Evolutionary conservation across 2,329 filamentous ascomycete species (phyloP).

Genomic region (Zalaria obscura): DNA sequence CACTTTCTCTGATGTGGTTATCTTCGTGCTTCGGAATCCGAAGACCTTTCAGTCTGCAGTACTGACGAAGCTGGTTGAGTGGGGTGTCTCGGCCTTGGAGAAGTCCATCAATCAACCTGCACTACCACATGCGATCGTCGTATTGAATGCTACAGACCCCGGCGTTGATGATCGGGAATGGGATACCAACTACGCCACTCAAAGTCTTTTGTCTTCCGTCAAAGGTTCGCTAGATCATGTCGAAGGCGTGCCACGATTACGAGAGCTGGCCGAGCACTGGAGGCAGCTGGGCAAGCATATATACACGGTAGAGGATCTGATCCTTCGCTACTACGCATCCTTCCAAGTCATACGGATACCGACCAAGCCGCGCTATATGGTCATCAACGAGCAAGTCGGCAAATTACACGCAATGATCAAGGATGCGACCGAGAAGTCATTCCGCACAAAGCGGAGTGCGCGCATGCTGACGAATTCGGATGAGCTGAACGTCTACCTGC

Average conservation of each 20-base stretch:
- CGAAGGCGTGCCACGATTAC: constrained; percentile 18
- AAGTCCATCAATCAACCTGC: constrained; percentile 41
- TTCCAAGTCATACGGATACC: constrained; percentile 35
- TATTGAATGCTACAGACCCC: constrained; percentile 24
- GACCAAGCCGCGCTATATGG: constrained; percentile 26
- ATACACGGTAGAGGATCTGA: constrained; percentile 30
- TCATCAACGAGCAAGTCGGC: constrained; percentile 35
- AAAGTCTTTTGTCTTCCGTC: constrained; percentile 18
- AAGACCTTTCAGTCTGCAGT: constrained; percentile 21
- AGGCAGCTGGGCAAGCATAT: constrained; percentile 25
- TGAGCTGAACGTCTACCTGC: constrained; percentile 32
- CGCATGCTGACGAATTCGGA: constrained; percentile 34
- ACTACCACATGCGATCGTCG: constrained; percentile 40
- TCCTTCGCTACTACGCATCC: constrained; percentile 37
- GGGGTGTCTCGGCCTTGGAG: constrained; percentile 37
- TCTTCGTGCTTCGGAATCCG: constrained; percentile 21
- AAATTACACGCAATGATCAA: constrained; percentile 31
- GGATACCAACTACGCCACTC: constrained; percentile 18
- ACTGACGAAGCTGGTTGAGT: constrained; percentile 28
- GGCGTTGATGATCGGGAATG: constrained; percentile 18
- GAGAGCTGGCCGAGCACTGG: constrained; percentile 30
- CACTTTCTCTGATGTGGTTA: constrained; percentile 24
- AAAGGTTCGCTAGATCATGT: constrained; percentile 15
- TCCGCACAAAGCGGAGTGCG: constrained; percentile 26
- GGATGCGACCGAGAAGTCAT: constrained; percentile 25